phyloP scores from a whole-genome alignment of 768 basidiomycete species.

The Lactifluus hygrophoroides region DNA sequence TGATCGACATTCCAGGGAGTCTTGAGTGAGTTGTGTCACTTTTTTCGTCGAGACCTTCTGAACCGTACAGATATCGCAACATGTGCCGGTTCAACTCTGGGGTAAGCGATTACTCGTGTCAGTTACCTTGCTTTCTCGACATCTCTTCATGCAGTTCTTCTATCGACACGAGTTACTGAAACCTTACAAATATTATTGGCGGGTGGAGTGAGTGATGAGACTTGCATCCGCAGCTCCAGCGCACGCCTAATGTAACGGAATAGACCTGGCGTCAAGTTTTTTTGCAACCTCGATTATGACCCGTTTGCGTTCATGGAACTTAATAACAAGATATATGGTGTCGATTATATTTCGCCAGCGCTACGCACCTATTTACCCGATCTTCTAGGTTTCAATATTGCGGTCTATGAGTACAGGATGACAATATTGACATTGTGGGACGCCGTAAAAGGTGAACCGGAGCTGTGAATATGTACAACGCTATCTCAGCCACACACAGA shows the following conservation, averaged over 20 bases:
- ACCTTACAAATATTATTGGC: conserved; percentile 39
- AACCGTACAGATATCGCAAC: conserved; percentile 23
- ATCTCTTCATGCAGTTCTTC: conserved; percentile 50
- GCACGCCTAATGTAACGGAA: background rate
- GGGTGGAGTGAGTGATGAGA: conserved; percentile 44
- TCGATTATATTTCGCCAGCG: background rate
- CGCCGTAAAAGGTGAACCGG: conserved; percentile 50
- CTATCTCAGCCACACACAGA: conserved; percentile 32
- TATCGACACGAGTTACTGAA: conserved; percentile 37
- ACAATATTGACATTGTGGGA: conserved; percentile 80
- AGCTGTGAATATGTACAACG: background rate
- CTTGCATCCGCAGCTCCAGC: background rate
- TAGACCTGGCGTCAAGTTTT: conserved; percentile 44
- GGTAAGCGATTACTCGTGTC: conserved; percentile 23
- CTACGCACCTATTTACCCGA: background rate
- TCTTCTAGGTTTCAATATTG: conserved; percentile 62
- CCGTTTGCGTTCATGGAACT: conserved; percentile 76
- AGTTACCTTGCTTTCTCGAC: background rate
- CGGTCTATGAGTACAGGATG: conserved; percentile 65
- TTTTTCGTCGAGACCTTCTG: background rate
- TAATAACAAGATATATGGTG: conserved; percentile 44
- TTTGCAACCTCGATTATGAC: conserved; percentile 22
- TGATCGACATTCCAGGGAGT: background rate
- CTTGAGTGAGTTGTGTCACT: background rate
- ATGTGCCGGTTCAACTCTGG: conserved; percentile 32